Evolutionary conservation across 78 protist species (phyloP), one percentile per base, ranked within the genome.

Genomic region (Dictyostelium intermedium): DNA sequence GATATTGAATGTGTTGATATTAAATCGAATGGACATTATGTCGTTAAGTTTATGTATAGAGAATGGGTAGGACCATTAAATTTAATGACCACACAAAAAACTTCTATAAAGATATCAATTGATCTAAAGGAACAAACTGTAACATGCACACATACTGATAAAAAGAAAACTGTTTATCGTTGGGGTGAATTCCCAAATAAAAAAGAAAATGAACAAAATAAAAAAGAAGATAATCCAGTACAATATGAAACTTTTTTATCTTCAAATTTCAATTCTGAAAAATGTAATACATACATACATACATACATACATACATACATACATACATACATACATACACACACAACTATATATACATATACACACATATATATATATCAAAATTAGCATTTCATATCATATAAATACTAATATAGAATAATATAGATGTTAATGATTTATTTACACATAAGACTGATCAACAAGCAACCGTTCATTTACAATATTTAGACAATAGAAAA

Each of bases 1-100:
- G 74, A 89, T 89, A 80, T 89, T n/a, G 93, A 89, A 63, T 89
- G 93, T 89, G 50, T 69, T 7, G 93, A 89, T 66, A 89, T 89
- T 20, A 78, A 60, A 47, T 30, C 93, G 2, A 89, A 63, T 80
- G 93, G 93, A n/a, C 47, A 79, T 16, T 89, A 89, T 70, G 70
- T 89, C 6, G 41, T 89, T 5, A 89, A 70, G 79, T 89, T 89
- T 80, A 89, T 89, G 93, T 80, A 80, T 69, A 78, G 93, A 80
- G 86, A 89, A 34, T 89, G 93, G 93, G 45, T 50, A 8, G 93
- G 93, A 35, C 85, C 93, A 32, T n/a, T 89, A 39, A 89, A 41
- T 23, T 60, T 37, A 27, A 13, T 89, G 63, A 41, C 84, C 0
- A 89, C 47, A 2, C 93, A 32, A 27, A 89, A 89, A 73, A 61